phyloP scores from a whole-genome alignment of 345 rosid genomes.

The Bruguiera sexangula region DNA sequence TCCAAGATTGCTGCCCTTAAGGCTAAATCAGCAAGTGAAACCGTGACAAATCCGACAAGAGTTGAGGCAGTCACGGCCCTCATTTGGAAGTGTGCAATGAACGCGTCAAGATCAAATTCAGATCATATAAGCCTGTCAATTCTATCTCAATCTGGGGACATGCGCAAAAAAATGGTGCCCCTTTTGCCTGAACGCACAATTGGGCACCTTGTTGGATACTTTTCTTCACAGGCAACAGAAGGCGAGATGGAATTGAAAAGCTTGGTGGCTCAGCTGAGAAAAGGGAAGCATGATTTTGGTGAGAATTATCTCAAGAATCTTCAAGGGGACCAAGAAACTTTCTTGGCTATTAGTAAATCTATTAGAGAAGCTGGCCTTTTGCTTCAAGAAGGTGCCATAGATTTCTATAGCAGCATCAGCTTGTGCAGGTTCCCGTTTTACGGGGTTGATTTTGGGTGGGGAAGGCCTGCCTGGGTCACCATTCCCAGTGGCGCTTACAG shows the following conservation, averaged over 20 bases:
- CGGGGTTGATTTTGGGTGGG: conserved; percentile 41
- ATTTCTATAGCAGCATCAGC: conserved; percentile 21
- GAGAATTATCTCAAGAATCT: conserved; percentile 12
- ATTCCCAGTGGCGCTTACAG: neutral
- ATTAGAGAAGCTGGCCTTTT: conserved; percentile 4
- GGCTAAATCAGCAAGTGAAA: conserved; percentile 12
- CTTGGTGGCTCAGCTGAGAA: conserved; percentile 25
- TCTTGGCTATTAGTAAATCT: neutral
- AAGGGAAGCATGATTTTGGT: conserved; percentile 8
- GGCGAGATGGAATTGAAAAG: conserved; percentile 15
- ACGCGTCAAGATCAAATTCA: conserved; percentile 8
- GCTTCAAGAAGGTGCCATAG: conserved; percentile 1
- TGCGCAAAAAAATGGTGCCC: conserved; percentile 4
- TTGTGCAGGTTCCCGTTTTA: conserved; percentile 26
- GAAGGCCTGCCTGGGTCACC: conserved; percentile 42
- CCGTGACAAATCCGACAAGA: conserved; percentile 16
- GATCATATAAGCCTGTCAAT: neutral
- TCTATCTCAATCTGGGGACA: conserved; percentile 14
- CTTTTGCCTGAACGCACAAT: conserved; percentile 2
- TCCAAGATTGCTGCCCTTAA: conserved; percentile 8
- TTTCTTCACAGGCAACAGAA: conserved; percentile 10
- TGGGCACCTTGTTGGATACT: conserved; percentile 18
- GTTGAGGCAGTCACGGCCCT: conserved; percentile 23
- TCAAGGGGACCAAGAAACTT: neutral
- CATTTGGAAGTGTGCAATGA: conserved; percentile 27